Conservation (phyloP, 129 eudicot genomes). For the Kitagawia praeruptora region DNA sequence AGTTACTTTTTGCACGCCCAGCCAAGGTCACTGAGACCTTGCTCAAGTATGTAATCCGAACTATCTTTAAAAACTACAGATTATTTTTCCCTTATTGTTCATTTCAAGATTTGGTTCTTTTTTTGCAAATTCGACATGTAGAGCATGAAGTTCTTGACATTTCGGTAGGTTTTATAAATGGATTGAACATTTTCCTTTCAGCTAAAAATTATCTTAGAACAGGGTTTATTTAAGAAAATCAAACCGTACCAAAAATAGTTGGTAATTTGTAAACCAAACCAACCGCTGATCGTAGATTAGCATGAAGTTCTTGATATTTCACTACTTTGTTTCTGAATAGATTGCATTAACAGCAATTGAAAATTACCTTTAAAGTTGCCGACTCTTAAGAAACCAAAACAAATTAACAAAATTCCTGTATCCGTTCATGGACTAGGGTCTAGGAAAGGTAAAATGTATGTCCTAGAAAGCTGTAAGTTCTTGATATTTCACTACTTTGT, state of each 20-base stretch:
- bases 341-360: neutral
- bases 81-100: neutral
- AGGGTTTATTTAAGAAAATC: neutral
- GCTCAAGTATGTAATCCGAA: conserved; percentile 34
- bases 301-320: neutral
- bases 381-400: neutral
- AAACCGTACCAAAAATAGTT: no score
- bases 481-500: neutral
- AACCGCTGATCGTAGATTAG: neutral
- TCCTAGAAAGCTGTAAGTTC: neutral
- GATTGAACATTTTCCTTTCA: neutral
- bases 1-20: conserved; percentile 44
- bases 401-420: neutral
- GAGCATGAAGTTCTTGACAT: neutral
- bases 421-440: no score
- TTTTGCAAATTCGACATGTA: neutral
- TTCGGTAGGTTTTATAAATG: neutral
- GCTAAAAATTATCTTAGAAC: neutral
- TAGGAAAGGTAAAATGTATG: no score
- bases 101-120: neutral
- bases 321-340: neutral
- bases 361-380: neutral
- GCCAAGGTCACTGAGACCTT: conserved; percentile 50
- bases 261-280: neutral
- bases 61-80: neutral